Conservation (phyloP, 768 basidiomycete genomes). For the Xanthoconium purpureum region DNA sequence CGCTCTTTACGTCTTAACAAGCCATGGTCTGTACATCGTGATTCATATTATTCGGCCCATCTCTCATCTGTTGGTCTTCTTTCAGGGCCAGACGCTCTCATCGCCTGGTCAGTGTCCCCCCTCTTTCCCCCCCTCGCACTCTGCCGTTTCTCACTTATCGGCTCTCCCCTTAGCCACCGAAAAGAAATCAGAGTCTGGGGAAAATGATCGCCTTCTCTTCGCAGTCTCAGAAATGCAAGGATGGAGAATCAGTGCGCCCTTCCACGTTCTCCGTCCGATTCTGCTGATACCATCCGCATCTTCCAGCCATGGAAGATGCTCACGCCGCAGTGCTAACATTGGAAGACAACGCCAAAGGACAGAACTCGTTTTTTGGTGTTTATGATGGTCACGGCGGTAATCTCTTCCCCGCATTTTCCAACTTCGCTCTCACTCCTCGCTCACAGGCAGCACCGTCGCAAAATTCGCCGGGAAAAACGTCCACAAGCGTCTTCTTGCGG, state of each 20-base stretch:
- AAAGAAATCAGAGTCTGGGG: conserved; percentile 75
- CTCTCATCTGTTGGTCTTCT: background rate
- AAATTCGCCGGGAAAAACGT: conserved; percentile 83
- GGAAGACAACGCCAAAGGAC: conserved; percentile 44
- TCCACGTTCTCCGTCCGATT: background rate
- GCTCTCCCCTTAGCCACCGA: conserved; percentile 55
- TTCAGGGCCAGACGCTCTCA: conserved; percentile 84
- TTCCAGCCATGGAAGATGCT: conserved; percentile 94
- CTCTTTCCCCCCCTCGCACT: background rate
- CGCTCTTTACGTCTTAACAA: conserved; percentile 29
- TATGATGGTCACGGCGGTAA: conserved; percentile 98
- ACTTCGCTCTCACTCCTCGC: background rate
- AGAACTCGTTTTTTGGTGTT: conserved; percentile 89
- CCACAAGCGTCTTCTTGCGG: conserved; percentile 69
- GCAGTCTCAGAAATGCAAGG: conserved; percentile 97
- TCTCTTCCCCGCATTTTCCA: background rate
- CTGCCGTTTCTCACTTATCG: conserved; percentile 10
- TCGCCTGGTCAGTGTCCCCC: conserved; percentile 56
- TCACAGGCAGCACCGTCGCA: conserved; percentile 76
- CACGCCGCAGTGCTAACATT: conserved; percentile 76
- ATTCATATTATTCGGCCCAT: conserved; percentile 1
- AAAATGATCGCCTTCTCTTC: conserved; percentile 67
- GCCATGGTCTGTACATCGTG: conserved; percentile 26
- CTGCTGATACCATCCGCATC: background rate
- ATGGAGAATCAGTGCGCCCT: conserved; percentile 90